Evolutionary conservation across 2,329 filamentous ascomycete species (phyloP), one percentile per base, ranked within the genome.

Genomic region (Neofusicoccum laricinum): DNA sequence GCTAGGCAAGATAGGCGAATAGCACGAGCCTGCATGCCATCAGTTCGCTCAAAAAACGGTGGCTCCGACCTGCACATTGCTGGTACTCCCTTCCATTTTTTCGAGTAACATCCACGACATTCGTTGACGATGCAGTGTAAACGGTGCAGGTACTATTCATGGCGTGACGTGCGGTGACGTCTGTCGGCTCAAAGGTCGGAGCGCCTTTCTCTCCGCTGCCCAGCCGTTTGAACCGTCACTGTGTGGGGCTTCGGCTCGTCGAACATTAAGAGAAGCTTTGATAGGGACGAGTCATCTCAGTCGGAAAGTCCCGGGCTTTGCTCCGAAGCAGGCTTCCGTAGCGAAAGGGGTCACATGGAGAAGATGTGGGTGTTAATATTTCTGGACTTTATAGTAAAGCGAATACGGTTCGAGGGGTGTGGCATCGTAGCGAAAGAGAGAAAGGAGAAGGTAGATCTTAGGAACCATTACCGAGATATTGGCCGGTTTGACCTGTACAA

Each of bases 181-280:
- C 43, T 3, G n/a, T 38, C 40, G 30, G 55, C 10, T 36, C 12
- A 19, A 45, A 46, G 38, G 41, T 59, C 55, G 30, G 55, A 38
- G 55, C 30, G 30, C 55, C 2, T 46, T 59, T 46, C 55, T 45
- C 40, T 59, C 41, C 41, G 51, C 25, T n/a, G 19, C 3, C 36
- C 25, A 30, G 41, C 30, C 25, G 25, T 17, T 59, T 12, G 12
- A 46, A 36, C 11, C 12, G 12, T 12, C 15, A 7, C 14, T 10
- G 25, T 32, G 41, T 45, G 55, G 55, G 55, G 25, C 40, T 25
- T 59, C 55, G 55, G 55, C 15, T 19, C 40, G 30, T 59, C 55
- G 55, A 59, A 59, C 40, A 59, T 43, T 19, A 59, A 46, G 25
- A 53, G 55, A 43, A 46, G 55, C 55, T 59, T 36, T 45, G 55